These are phyloP conservation scores for Bondarzewia mesenterica DNA, from an alignment of 1,284 basidiomycete species.

Conservation along the genomic window DNA sequence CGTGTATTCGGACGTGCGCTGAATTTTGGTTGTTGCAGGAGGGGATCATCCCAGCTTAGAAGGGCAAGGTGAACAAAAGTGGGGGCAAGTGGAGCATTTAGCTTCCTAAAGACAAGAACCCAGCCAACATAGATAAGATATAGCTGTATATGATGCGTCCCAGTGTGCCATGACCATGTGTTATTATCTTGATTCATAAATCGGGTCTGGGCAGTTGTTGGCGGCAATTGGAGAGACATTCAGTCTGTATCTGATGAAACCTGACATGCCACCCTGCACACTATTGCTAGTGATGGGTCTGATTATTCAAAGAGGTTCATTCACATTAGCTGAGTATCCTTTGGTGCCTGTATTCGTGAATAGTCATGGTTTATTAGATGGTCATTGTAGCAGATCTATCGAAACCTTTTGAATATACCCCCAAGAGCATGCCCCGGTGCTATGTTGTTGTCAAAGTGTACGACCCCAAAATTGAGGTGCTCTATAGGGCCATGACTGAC, in stretches of 20 bases:
- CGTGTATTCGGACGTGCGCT: conserved; percentile 2
- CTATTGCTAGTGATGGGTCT: conserved; percentile 89
- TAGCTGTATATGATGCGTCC: conserved; percentile 90
- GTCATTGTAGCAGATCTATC: too few species aligned
- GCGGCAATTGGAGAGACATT: conserved; percentile 96
- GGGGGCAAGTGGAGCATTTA: conserved; percentile 99
- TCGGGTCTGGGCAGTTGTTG: conserved; percentile 67
- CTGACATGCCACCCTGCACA: conserved; percentile 45
- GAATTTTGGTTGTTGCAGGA: conserved; percentile 41
- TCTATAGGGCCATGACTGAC: too few species aligned
- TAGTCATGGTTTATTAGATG: too few species aligned
- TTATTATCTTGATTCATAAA: conserved; percentile 5
- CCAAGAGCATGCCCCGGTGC: too few species aligned
- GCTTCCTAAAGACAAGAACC: conserved; percentile 92
- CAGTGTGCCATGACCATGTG: background rate
- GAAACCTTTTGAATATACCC: too few species aligned
- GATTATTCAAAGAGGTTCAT: too few species aligned
- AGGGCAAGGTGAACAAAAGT: conserved; percentile 91
- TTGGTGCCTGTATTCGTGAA: too few species aligned
- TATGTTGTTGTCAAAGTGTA: too few species aligned
- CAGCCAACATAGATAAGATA: conserved; percentile 81
- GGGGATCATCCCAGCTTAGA: conserved; percentile 94
- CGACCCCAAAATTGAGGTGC: too few species aligned
- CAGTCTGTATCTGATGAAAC: conserved; percentile 67
- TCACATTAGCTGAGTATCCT: too few species aligned